Evolutionary conservation across 192 early-diverging fungal genomes (phyloP).

Genomic region (Entomortierella beljakovae): DNA sequence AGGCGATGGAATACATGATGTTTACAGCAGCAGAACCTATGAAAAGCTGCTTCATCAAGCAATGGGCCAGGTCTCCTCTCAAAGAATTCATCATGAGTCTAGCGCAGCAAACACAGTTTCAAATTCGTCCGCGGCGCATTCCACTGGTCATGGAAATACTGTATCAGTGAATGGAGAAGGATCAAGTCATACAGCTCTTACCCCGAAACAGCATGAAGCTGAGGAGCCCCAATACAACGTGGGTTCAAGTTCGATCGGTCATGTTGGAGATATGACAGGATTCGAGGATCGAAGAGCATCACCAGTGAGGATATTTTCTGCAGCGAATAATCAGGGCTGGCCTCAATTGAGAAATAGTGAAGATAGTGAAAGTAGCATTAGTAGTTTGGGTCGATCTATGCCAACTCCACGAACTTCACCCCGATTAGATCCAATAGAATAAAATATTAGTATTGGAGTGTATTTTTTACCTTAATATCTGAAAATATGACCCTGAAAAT

Average conservation of each 20-base stretch:
- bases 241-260: neutral
- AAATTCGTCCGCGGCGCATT: no score
- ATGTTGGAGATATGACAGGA: neutral
- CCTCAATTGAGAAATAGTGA: neutral
- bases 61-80: neutral
- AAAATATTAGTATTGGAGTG: neutral
- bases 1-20: conserved; percentile 42
- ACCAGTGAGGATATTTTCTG: neutral
- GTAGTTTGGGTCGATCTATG: conserved; percentile 36
- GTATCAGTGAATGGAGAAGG: neutral
- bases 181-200: conserved; percentile 23
- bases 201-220: neutral
- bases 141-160: neutral
- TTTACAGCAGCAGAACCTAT: conserved; percentile 26
- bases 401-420: conserved; percentile 42
- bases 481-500: no score
- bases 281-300: neutral
- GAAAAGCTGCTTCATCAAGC: conserved; percentile 11
- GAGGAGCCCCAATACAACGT: neutral
- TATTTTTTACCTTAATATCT: no score
- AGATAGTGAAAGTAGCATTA: conserved; percentile 25
- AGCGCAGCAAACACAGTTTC: neutral
- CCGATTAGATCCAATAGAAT: conserved; percentile 9
- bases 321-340: neutral
- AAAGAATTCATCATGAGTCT: neutral